phyloP scores from a whole-genome alignment of 164 flowering plant genomes.

The Magnolia officinalis region DNA sequence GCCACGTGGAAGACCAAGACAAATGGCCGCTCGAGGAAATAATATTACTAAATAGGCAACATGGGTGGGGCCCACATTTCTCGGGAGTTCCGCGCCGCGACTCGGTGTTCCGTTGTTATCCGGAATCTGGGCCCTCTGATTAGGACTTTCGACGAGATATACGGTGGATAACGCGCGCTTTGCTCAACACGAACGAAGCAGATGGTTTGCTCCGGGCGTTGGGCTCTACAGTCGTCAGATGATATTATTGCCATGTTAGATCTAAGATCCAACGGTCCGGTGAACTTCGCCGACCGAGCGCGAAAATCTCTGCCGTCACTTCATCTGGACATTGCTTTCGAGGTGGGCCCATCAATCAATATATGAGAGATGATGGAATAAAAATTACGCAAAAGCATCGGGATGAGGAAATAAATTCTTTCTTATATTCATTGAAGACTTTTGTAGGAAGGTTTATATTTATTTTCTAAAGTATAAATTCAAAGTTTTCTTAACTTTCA shows the following conservation, averaged over 20 bases:
- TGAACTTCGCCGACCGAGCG: neutral
- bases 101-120: conserved; percentile 19
- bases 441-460: no score
- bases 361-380: neutral
- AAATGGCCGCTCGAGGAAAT: conserved; percentile 32
- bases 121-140: neutral
- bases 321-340: neutral
- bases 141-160: neutral
- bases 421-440: no score
- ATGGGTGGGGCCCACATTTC: conserved; percentile 36
- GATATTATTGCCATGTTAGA: neutral
- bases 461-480: no score
- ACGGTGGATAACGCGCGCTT: neutral
- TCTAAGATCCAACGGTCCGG: neutral
- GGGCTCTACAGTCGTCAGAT: neutral
- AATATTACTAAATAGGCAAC: conserved; percentile 32
- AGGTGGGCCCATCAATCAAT: neutral
- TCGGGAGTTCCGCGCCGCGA: conserved; percentile 60
- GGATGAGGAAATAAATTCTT: neutral
- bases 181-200: neutral
- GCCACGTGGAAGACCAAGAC: conserved; percentile 37
- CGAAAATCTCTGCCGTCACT: neutral
- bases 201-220: neutral
- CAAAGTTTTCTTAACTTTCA: no score
- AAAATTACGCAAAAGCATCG: neutral